Percentiles rank a stretch among this genome's conserved stretches.
These are phyloP conservation scores for Tylopilus plumbeoviolaceoides DNA, from an alignment of 768 basidiomycete species.

Conservation along the genomic window DNA sequence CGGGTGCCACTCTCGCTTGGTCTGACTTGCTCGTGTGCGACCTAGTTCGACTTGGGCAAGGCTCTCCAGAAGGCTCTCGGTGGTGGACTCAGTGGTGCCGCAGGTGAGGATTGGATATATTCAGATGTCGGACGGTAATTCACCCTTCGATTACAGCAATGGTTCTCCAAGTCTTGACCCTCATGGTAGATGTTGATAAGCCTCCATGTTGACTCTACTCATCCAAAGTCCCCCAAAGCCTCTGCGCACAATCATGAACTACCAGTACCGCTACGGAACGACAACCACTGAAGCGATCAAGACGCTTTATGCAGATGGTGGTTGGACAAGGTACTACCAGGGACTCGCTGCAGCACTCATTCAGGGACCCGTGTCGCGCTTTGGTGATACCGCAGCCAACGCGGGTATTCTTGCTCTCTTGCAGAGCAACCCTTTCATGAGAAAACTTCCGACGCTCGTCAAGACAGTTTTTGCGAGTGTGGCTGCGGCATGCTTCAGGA, in stretches of 20 bases:
- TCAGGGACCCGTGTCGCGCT: conserved; percentile 80
- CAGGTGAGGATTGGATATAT: conserved; percentile 41
- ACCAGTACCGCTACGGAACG: conserved; percentile 88
- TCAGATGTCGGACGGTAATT: neutral
- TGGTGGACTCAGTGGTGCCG: conserved; percentile 87
- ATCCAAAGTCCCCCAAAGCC: conserved; percentile 44
- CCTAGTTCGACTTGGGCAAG: conserved; percentile 72
- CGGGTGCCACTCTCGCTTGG: conserved; percentile 35
- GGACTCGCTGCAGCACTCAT: conserved; percentile 83
- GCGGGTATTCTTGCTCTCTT: conserved; percentile 87
- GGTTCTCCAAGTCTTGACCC: conserved; percentile 86
- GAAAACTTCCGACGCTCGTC: conserved; percentile 52
- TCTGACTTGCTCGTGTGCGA: conserved; percentile 38
- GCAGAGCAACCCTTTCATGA: conserved; percentile 69
- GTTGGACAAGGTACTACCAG: conserved; percentile 81
- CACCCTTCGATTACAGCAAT: conserved; percentile 53
- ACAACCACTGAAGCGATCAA: conserved; percentile 58
- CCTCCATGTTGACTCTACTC: neutral
- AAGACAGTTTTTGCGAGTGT: conserved; percentile 79
- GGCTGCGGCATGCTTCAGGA: conserved; percentile 81
- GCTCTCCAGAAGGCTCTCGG: conserved; percentile 83
- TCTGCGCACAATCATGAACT: conserved; percentile 97
- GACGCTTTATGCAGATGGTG: conserved; percentile 75
- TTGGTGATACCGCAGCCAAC: conserved; percentile 95
- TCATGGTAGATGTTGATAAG: conserved; percentile 51